These are phyloP conservation scores for Verticillium zaregamsianum DNA, from an alignment of 2,329 filamentous ascomycete genomes.

Conservation along the genomic window DNA sequence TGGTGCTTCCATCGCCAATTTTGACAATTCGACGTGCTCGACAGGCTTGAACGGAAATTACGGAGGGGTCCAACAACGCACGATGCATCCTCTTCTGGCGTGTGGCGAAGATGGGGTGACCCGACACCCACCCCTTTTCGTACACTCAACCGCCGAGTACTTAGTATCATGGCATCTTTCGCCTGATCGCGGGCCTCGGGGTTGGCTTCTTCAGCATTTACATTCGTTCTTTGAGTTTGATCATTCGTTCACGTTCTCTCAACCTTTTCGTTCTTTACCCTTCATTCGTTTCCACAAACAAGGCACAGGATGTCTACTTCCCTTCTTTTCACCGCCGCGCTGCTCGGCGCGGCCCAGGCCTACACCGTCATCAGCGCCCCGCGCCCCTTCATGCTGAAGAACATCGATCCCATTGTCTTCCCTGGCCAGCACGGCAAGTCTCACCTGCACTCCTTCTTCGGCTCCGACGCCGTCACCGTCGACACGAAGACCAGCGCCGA, in stretches of 20 bases:
- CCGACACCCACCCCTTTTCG: background rate
- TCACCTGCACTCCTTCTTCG: constrained; percentile 31
- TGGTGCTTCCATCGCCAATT: background rate
- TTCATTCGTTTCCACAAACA: constrained; percentile 2
- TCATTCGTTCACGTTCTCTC: background rate
- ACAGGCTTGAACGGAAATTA: background rate
- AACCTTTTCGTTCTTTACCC: background rate
- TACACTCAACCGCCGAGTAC: background rate
- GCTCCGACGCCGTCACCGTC: constrained; percentile 26
- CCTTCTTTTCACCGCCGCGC: constrained; percentile 10
- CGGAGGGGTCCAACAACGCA: background rate
- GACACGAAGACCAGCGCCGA: constrained; percentile 25
- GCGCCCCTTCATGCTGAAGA: constrained; percentile 25
- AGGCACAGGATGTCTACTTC: constrained; percentile 12
- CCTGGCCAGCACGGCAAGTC: constrained; percentile 24
- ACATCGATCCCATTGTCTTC: constrained; percentile 27
- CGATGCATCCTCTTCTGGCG: background rate
- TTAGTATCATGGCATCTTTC: background rate
- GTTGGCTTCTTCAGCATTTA: background rate
- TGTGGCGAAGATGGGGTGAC: background rate
- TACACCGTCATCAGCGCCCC: constrained; percentile 18
- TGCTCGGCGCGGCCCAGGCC: constrained; percentile 14
- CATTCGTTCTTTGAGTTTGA: background rate
- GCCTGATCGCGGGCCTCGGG: background rate
- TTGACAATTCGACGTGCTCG: background rate